Evolutionary conservation across 768 basidiomycete species (phyloP).

Genomic region (Collybiopsis luxurians): DNA sequence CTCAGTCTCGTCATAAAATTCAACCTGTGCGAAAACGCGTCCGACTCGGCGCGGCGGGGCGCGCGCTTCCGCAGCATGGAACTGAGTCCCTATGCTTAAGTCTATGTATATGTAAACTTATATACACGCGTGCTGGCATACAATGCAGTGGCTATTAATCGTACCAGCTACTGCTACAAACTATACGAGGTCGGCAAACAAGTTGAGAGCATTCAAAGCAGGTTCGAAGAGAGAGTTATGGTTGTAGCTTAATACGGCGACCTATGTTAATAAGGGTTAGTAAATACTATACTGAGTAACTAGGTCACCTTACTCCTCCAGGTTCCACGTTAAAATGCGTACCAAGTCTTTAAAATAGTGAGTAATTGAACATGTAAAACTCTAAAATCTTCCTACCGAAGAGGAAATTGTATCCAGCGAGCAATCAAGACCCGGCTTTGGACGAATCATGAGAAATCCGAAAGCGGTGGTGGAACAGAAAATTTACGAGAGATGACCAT

Average conservation of each 20-base stretch:
- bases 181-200: slow-evolving; percentile 43
- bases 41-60: background rate
- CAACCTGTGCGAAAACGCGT: background rate
- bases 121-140: background rate
- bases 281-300: too few relatives aligned
- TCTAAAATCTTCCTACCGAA: slow-evolving; percentile 28
- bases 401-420: slow-evolving; percentile 76
- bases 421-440: slow-evolving; percentile 68
- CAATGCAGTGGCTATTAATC: too few relatives aligned
- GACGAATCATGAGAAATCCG: too few relatives aligned
- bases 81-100: background rate
- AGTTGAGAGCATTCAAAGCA: slow-evolving; percentile 68
- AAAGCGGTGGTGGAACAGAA: too few relatives aligned
- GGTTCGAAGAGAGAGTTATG: slow-evolving; percentile 79
- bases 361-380: background rate
- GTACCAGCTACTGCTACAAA: too few relatives aligned
- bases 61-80: background rate
- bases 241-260: slow-evolving; percentile 81
- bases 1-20: background rate
- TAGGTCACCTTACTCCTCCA: slow-evolving; percentile 55
- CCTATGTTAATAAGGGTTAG: slow-evolving; percentile 33
- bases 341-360: slow-evolving; percentile 34
- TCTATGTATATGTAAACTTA: too few relatives aligned
- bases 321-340: slow-evolving; percentile 85
- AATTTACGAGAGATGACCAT: slow-evolving; percentile 51